A percentile compares a stretch with the other conserved stretches of the same genome.
phyloP scores from a whole-genome alignment of 495 filamentous ascomycete genomes.

The Venustampulla echinocandica region DNA sequence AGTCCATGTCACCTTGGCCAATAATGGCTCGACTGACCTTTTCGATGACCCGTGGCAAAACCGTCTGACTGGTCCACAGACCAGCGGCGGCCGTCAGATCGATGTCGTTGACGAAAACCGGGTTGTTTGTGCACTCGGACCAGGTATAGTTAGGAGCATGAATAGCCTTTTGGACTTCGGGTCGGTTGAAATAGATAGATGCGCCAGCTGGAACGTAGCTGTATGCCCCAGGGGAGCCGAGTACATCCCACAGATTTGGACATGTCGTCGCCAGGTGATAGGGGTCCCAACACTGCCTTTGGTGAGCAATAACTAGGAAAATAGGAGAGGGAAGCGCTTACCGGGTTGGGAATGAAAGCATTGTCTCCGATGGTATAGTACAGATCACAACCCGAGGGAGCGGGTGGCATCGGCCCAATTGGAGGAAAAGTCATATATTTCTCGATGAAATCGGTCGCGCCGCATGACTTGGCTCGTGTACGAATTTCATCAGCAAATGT shows the following conservation, averaged over 20 bases:
- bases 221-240: no score
- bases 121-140: constrained; percentile 7
- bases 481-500: constrained; percentile 9
- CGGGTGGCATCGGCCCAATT: constrained; percentile 42
- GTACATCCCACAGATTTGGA: constrained; percentile 61
- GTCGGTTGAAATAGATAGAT: constrained; percentile 66
- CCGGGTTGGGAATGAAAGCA: constrained; percentile 52
- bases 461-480: constrained; percentile 42
- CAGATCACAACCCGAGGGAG: constrained; percentile 42
- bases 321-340: no score
- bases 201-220: constrained; percentile 46
- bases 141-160: constrained; percentile 43
- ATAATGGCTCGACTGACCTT: constrained; percentile 61
- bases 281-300: constrained; percentile 77
- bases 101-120: constrained; percentile 22
- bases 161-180: constrained; percentile 62
- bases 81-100: constrained; percentile 39
- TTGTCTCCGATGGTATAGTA: constrained; percentile 50
- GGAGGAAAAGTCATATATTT: constrained; percentile 57
- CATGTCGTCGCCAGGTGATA: constrained; percentile 70
- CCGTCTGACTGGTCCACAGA: no score
- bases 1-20: constrained; percentile 48
- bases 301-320: no score
- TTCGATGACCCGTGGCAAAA: constrained; percentile 66
- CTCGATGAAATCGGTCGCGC: constrained; percentile 54